phyloP scores from a whole-genome alignment of 129 eudicot species.

The Tanacetum coccineum region DNA sequence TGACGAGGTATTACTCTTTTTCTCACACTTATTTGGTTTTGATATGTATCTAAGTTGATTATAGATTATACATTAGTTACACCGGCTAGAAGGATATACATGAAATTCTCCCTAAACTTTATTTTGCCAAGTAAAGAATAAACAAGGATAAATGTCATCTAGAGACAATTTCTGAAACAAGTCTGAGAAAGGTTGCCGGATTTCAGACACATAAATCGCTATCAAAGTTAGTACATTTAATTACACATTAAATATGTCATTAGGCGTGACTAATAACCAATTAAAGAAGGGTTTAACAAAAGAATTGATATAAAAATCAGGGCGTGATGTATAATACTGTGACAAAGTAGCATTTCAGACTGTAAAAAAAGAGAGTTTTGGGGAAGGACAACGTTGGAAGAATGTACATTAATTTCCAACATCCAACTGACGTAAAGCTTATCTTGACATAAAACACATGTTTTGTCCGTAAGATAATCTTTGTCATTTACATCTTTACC shows the following conservation, averaged over 20 bases:
- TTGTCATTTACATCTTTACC: constrained; percentile 20
- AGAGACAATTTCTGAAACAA: constrained; percentile 47
- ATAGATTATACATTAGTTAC: neutral
- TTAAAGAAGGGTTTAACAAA: constrained; percentile 20
- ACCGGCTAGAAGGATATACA: neutral
- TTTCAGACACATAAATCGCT: constrained; percentile 33
- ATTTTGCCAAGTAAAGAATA: constrained; percentile 7
- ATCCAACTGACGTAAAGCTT: constrained; percentile 44
- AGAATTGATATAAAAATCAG: constrained; percentile 3
- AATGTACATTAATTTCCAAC: constrained; percentile 48
- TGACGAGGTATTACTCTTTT: no score
- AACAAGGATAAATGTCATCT: constrained; percentile 30
- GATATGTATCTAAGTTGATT: no score
- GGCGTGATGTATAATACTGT: constrained; percentile 30
- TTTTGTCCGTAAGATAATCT: constrained; percentile 18
- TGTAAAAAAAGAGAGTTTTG: constrained; percentile 29
- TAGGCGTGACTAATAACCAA: constrained; percentile 59
- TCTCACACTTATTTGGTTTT: no score
- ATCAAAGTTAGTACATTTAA: constrained; percentile 27
- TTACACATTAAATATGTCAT: constrained; percentile 42
- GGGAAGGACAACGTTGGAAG: constrained; percentile 44
- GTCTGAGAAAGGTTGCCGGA: constrained; percentile 19
- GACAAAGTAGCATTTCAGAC: constrained; percentile 39
- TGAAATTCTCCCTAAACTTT: no score
- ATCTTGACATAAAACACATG: constrained; percentile 6